These are phyloP conservation scores for Ophiostoma angusticollis DNA, from an alignment of 2,329 filamentous ascomycete species.

Conservation along the genomic window DNA sequence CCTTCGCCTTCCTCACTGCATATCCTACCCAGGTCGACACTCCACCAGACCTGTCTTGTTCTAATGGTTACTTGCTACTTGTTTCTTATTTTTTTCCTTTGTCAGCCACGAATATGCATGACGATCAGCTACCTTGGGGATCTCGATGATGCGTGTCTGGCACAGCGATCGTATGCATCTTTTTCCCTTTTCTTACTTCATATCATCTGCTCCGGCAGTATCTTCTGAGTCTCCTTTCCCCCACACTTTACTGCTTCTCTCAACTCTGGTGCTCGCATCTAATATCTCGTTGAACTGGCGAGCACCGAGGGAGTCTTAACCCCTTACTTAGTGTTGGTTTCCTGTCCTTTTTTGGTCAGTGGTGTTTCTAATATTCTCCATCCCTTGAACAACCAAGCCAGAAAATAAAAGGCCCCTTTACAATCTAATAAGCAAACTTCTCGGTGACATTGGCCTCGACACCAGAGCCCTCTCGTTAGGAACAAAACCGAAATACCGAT, in stretches of 20 bases:
- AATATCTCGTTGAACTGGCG: too few species aligned
- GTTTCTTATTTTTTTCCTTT: conserved; percentile 23
- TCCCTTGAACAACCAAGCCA: background rate
- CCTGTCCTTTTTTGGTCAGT: too few species aligned
- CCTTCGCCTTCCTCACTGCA: background rate
- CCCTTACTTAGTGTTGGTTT: background rate
- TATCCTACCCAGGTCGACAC: too few species aligned
- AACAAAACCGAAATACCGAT: too few species aligned
- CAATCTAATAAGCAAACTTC: too few species aligned
- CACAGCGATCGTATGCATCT: conserved; percentile 40
- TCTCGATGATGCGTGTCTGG: conserved; percentile 47
- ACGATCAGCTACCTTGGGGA: conserved; percentile 37
- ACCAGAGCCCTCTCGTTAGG: too few species aligned
- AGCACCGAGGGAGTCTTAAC: too few species aligned
- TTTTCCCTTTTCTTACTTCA: conserved; percentile 12
- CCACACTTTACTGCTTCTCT: background rate
- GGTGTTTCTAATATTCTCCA: background rate
- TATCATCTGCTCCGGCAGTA: background rate
- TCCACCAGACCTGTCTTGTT: too few species aligned
- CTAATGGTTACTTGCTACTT: background rate
- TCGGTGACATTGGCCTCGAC: too few species aligned
- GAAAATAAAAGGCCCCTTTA: too few species aligned
- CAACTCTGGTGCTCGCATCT: background rate
- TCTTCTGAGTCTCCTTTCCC: conserved; percentile 1
- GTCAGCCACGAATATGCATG: conserved; percentile 42